These are phyloP conservation scores for Boeremia exigua DNA, from an alignment of 2,329 filamentous ascomycete species.

Conservation along the genomic window DNA sequence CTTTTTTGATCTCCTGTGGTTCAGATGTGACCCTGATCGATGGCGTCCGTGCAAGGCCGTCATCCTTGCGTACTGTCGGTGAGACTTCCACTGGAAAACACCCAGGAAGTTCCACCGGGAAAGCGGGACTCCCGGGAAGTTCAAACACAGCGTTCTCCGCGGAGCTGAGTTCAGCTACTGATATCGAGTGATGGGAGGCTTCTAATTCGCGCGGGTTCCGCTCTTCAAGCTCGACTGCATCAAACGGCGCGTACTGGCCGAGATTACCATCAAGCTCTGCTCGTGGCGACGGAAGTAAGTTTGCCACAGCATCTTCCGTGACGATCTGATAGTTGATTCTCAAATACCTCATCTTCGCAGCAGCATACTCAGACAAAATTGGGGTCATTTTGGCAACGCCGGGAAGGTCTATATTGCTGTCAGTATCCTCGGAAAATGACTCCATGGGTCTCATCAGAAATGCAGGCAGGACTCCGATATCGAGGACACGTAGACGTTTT, in stretches of 20 bases:
- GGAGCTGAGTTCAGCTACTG: conserved; percentile 33
- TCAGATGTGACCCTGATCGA: conserved; percentile 41
- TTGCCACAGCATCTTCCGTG: conserved; percentile 51
- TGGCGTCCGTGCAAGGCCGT: conserved; percentile 7
- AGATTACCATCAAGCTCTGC: conserved; percentile 36
- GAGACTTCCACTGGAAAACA: conserved; percentile 18
- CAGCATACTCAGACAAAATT: conserved; percentile 55
- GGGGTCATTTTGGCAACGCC: conserved; percentile 63
- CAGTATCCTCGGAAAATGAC: conserved; percentile 21
- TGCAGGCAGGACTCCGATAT: conserved; percentile 57
- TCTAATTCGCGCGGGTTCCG: conserved; percentile 33
- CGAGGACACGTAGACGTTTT: conserved; percentile 60
- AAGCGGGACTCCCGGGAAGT: conserved; percentile 35
- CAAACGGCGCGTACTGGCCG: conserved; percentile 22
- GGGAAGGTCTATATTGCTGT: conserved; percentile 46
- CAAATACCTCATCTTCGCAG: conserved; percentile 59
- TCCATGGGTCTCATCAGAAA: conserved; percentile 28
- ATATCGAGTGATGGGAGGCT: conserved; percentile 8
- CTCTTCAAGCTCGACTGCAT: conserved; percentile 39
- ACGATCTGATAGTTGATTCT: conserved; percentile 62
- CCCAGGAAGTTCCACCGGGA: conserved; percentile 34
- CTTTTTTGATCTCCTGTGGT: conserved; percentile 44
- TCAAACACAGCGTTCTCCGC: conserved; percentile 28
- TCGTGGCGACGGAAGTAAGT: conserved; percentile 25
- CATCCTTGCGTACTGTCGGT: no score